These are phyloP conservation scores for Lactarius deliciosus DNA, from an alignment of 768 basidiomycete genomes.

Conservation along the genomic window DNA sequence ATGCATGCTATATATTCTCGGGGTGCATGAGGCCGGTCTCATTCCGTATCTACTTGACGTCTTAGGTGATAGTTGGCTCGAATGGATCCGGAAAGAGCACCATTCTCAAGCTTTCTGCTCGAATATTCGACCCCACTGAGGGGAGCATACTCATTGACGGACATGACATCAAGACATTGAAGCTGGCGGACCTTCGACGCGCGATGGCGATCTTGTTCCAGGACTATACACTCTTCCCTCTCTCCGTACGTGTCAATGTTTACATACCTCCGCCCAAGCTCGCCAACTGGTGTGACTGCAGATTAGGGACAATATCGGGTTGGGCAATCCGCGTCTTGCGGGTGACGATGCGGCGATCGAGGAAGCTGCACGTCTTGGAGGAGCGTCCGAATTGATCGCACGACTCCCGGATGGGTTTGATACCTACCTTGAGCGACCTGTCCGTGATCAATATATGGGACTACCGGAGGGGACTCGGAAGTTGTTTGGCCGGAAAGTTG, in stretches of 20 bases:
- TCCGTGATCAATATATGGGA: slow-evolving; percentile 63
- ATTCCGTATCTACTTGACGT: background rate
- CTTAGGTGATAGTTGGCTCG: slow-evolving; percentile 69
- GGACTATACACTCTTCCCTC: slow-evolving; percentile 77
- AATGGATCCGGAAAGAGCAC: slow-evolving; percentile 84
- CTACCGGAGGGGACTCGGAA: slow-evolving; percentile 63
- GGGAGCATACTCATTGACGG: slow-evolving; percentile 68
- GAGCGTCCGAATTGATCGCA: slow-evolving; percentile 63
- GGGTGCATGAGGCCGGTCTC: background rate
- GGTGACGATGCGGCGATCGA: slow-evolving; percentile 56
- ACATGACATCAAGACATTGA: slow-evolving; percentile 59
- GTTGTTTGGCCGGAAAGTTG: slow-evolving; percentile 60
- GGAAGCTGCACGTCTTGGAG: slow-evolving; percentile 67
- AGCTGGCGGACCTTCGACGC: slow-evolving; percentile 61
- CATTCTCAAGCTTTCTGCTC: slow-evolving; percentile 68
- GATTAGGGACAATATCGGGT: slow-evolving; percentile 76
- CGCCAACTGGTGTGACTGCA: slow-evolving; percentile 32
- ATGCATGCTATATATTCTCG: background rate
- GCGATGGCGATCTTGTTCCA: slow-evolving; percentile 74
- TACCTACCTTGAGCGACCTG: slow-evolving; percentile 68
- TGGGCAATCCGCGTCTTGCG: slow-evolving; percentile 61
- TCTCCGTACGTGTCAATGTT: slow-evolving; percentile 51
- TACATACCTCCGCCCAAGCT: background rate
- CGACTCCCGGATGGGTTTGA: slow-evolving; percentile 65
- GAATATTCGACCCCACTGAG: slow-evolving; percentile 67